Percentiles rank a stretch among this genome's conserved stretches.
phyloP scores from a whole-genome alignment of 176 grass and related monocot species.

The Hordeum marinum region DNA sequence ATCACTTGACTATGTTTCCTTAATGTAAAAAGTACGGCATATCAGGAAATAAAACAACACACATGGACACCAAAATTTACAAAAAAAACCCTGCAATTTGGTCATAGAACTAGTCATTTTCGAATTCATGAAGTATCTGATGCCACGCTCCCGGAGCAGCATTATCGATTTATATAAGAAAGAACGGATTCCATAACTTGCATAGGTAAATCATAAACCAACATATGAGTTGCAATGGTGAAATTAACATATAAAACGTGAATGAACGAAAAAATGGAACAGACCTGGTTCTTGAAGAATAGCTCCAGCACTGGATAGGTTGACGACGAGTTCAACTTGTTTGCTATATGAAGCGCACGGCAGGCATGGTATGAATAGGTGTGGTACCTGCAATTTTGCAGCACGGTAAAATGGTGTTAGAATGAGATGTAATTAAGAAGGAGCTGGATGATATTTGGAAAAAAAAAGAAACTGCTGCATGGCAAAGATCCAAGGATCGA shows the following conservation, averaged over 20 bases:
- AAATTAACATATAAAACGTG: background rate
- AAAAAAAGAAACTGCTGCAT: no score
- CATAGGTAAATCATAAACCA: background rate
- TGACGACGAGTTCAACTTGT: constrained; percentile 79
- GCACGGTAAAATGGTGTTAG: background rate
- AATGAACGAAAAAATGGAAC: background rate
- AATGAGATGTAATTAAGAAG: background rate
- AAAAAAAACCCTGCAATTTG: background rate
- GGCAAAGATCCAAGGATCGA: no score
- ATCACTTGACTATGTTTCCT: background rate
- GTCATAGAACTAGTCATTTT: background rate
- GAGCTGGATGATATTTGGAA: no score
- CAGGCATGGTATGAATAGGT: constrained; percentile 80
- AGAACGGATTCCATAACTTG: background rate
- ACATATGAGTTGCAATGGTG: background rate
- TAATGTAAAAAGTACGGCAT: background rate
- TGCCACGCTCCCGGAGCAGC: background rate
- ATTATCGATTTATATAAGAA: background rate
- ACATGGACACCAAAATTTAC: background rate
- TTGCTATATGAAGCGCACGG: constrained; percentile 85
- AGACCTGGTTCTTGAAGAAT: constrained; percentile 86
- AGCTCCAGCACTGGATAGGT: constrained; percentile 82
- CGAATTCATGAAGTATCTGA: background rate
- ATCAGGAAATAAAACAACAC: background rate
- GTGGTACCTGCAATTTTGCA: constrained; percentile 63